Evolutionary conservation across 768 basidiomycete genomes (phyloP), one percentile per base, ranked within the genome.

Genomic region (Pulveroboletus frians): DNA sequence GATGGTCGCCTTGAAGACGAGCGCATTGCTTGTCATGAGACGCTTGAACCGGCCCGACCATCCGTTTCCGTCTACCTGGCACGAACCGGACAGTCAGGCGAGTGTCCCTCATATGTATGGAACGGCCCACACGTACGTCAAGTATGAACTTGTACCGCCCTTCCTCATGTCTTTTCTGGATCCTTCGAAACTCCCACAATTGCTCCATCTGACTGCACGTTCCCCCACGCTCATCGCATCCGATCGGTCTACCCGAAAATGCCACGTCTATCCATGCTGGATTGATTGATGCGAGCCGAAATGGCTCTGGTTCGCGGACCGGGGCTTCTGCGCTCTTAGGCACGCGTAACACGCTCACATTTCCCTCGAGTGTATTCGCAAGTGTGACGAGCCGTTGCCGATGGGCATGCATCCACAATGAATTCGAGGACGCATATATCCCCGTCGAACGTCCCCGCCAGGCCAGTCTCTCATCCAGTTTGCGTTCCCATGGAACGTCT

Each of bases 371-470:
- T 4, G 23, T 4, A 6, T 26, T 26, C 23, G 23, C 23, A 26
- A 26, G 23, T 26, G 23, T 26, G 23, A 26, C 23, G 23, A 26
- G 23, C 6, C 23, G 23, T 26, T 6, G 5, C 23, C 23, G 23
- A 26, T 26, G 23, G 4, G 23, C 23, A 26, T 26, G 23, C 23
- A 26, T 26, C 23, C 23, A 26, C 23, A 26, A 67, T 8, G 73
- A 67, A 1, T 55, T 46, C 2, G 59, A 47, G 13, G 66, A 58
- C 31, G 77, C 73, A 44, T 56, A 68, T 17, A 80, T 84, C 9
- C 88, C 88, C 0, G 88, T 88, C 39, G 80, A 85, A 36, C 78
- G 78, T 3, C 88, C 88, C 35, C 88, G 73, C 88, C 88, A 90
- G 35, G 80, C 70, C 15, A 88, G 54, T 4, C 78, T 69, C 51